Conservation (phyloP, 176 grass and related monocot species). For the Secale cereale region DNA sequence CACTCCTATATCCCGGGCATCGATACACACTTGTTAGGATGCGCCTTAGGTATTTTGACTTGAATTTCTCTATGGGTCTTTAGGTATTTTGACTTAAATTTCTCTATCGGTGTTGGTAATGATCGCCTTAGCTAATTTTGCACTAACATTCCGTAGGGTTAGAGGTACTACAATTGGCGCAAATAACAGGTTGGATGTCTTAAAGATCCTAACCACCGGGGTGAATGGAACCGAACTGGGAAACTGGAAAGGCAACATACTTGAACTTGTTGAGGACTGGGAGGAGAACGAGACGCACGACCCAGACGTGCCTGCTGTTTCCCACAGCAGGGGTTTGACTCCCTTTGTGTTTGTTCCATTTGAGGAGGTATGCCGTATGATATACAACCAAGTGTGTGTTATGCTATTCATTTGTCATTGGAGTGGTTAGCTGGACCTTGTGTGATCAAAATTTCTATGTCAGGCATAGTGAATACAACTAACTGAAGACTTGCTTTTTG, state of each 20-base stretch:
- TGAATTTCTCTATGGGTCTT: slow-evolving; percentile 42
- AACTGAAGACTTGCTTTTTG: background rate
- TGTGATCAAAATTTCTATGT: background rate
- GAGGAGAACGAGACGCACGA: slow-evolving; percentile 91
- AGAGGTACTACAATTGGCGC: slow-evolving; percentile 79
- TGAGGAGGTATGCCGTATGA: slow-evolving; percentile 58
- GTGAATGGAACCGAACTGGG: slow-evolving; percentile 74
- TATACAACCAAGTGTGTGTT: background rate
- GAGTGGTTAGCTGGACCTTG: background rate
- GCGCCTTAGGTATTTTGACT: slow-evolving; percentile 63
- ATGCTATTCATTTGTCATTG: background rate
- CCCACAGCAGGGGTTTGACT: slow-evolving; percentile 76
- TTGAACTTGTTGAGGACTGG: slow-evolving; percentile 78
- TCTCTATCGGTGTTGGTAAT: slow-evolving; percentile 4
- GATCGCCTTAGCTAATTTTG: background rate
- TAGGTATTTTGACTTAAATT: slow-evolving; percentile 39
- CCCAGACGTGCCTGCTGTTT: slow-evolving; percentile 83
- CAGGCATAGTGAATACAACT: background rate
- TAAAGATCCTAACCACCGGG: slow-evolving; percentile 87
- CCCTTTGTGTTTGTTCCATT: slow-evolving; percentile 93
- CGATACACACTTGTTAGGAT: slow-evolving; percentile 78
- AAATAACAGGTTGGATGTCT: slow-evolving; percentile 82
- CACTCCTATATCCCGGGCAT: slow-evolving; percentile 75
- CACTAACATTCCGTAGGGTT: slow-evolving; percentile 44
- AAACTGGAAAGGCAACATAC: slow-evolving; percentile 62